Base-by-base conservation (phyloP, 2,329 filamentous ascomycete species). In the Clonostachys rosea region DNA sequence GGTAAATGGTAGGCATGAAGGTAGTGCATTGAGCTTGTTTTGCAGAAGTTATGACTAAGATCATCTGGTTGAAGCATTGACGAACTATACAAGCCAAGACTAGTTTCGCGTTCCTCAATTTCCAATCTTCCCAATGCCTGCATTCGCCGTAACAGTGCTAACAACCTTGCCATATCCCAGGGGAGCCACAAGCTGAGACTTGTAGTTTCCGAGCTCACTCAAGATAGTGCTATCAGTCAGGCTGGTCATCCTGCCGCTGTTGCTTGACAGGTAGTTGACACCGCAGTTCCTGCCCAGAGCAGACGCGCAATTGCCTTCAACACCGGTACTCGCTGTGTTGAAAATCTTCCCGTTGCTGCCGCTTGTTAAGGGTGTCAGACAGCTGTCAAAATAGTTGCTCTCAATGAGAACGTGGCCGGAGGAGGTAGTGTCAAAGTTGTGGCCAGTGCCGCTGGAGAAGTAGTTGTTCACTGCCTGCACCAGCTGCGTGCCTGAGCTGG, bases 401-500 rank as follows among this genome's bases (percentile, higher is more conserved):
- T 83, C 79, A 4, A 74, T 74, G 18, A 83, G 65, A 40, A 79
- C 70, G 53, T 65, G 34, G 39, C 54, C 65, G 40, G 70, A 70
- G 7, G 59, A 43, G 44, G 66, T 67, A 43, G 72, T 62, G 62
- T 81, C 80, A 59, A 83, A 82, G n/a, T 78, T 74, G 63, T 83
- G 80, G 43, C 74, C 74, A 16, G 63, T 59, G 61, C 73, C 75
- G 56, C 73, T 69, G 59, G 77, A 70, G 67, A 71, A 82, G 72
- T 77, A 81, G 71, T 83, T 83, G 74, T 82, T 83, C 59, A 81
- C 76, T 40, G 75, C 76, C 62, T 84, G 80, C 46, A 83, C 62
- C 17, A 71, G n/a, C 41, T 81, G 70, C 47, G 79, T 79, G 60
- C 76, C 76, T 41, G 81, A 70, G 47, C 78, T 78, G 60, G 76